phyloP scores from a whole-genome alignment of 352 stramenopile genomes.

The Globisporangium abappressorium region DNA sequence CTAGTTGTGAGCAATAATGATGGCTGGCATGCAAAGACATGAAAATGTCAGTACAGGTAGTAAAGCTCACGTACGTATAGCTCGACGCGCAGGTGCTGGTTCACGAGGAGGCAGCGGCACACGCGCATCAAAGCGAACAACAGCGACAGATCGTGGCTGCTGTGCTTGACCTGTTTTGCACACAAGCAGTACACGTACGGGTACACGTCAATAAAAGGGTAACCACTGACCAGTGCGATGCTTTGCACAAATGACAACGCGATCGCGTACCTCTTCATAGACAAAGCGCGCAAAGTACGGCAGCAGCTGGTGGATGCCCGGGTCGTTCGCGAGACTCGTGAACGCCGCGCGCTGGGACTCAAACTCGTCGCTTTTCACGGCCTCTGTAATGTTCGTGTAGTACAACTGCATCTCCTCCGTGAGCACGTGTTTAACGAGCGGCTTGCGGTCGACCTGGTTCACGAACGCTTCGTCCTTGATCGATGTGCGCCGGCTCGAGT shows the following conservation, averaged over 20 bases:
- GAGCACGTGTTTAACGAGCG: constrained; percentile 82
- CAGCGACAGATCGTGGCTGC: constrained; percentile 70
- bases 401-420: constrained; percentile 90
- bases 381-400: constrained; percentile 86
- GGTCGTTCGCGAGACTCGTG: constrained; percentile 72
- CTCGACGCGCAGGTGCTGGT: constrained; percentile 91
- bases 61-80: constrained; percentile 69
- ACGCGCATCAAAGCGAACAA: constrained; percentile 88
- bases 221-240: not conserved
- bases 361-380: constrained; percentile 71
- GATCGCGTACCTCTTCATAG: constrained; percentile 61
- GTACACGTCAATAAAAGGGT: not conserved
- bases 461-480: constrained; percentile 81
- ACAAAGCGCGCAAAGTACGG: constrained; percentile 89
- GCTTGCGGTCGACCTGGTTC: constrained; percentile 67
- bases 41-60: not conserved
- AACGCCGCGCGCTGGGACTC: constrained; percentile 77
- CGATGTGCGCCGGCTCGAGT: constrained; percentile 59
- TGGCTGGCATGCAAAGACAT: not conserved
- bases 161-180: constrained; percentile 63
- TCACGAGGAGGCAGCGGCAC: constrained; percentile 87
- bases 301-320: constrained; percentile 87
- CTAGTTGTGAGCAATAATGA: not conserved
- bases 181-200: not conserved
- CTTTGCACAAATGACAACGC: not conserved